phyloP scores from a whole-genome alignment of 768 basidiomycete genomes.

The Tulasnella sp. region DNA sequence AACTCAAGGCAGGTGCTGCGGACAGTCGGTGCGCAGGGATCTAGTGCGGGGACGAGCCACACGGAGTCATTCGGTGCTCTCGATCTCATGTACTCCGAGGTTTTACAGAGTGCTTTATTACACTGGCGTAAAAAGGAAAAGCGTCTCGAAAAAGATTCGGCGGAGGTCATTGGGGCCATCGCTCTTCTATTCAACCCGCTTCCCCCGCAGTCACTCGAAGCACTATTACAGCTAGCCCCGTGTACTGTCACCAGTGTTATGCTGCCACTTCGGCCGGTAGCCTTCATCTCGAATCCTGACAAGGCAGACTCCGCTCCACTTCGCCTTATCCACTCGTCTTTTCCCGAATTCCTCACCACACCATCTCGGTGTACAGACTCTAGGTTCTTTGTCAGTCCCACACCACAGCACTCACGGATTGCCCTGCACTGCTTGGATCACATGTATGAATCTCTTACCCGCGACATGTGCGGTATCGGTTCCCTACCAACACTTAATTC shows the following conservation, averaged over 20 bases:
- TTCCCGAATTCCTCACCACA: conserved; percentile 12
- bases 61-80: no score
- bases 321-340: conserved; percentile 11
- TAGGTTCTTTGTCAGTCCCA: neutral
- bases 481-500: neutral
- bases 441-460: neutral
- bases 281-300: neutral
- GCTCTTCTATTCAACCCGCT: conserved; percentile 2
- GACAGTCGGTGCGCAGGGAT: no score
- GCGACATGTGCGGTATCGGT: neutral
- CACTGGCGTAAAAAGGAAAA: neutral
- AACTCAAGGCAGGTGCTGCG: no score
- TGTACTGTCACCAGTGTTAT: neutral
- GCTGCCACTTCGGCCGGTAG: neutral
- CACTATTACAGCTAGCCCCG: neutral
- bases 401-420: neutral
- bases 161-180: conserved; percentile 1
- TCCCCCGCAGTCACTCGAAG: neutral
- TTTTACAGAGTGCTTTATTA: no score
- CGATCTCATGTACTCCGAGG: no score
- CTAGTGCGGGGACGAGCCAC: no score
- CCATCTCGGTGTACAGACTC: neutral
- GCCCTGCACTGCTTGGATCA: neutral
- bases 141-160: neutral
- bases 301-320: neutral